Evolutionary conservation across 371 early-diverging fungal genomes (phyloP).

Genomic region (Cokeromyces recurvatus): DNA sequence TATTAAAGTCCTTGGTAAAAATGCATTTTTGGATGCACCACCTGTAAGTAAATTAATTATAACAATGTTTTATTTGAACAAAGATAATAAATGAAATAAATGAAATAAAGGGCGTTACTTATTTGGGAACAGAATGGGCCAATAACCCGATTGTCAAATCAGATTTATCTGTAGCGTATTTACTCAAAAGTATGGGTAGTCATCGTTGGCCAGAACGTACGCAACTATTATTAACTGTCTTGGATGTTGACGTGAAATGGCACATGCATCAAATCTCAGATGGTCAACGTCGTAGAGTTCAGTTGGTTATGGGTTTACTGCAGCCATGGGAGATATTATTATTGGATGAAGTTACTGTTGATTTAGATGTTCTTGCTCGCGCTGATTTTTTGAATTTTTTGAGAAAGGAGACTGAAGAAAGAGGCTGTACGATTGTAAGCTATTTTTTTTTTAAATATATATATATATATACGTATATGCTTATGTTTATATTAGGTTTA

Average conservation of each 20-base stretch:
- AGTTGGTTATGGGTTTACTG: conserved; percentile 72
- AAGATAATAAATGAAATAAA: no score
- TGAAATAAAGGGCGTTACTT: conserved; percentile 66
- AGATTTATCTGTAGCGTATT: conserved; percentile 63
- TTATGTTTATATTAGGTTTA: conserved; percentile 41
- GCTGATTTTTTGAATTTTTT: conserved; percentile 63
- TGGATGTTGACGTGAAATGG: conserved; percentile 74
- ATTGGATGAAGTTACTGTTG: conserved; percentile 82
- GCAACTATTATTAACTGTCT: conserved; percentile 52
- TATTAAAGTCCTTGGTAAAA: conserved; percentile 55
- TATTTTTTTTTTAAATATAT: no score
- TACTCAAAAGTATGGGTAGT: conserved; percentile 69
- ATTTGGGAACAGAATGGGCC: conserved; percentile 84
- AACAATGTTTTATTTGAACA: no score
- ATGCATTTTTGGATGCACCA: conserved; percentile 64
- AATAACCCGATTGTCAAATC: conserved; percentile 49
- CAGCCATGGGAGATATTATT: conserved; percentile 70
- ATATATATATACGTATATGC: not conserved
- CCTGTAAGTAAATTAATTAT: conserved; percentile 10
- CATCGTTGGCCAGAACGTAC: conserved; percentile 61
- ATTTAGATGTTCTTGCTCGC: conserved; percentile 76
- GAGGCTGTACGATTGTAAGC: conserved; percentile 61
- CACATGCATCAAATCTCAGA: conserved; percentile 71
- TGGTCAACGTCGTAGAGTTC: conserved; percentile 68
- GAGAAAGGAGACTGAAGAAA: conserved; percentile 55